Conservation (phyloP, 257 asterid genomes). For the Euphrasia confusa region DNA sequence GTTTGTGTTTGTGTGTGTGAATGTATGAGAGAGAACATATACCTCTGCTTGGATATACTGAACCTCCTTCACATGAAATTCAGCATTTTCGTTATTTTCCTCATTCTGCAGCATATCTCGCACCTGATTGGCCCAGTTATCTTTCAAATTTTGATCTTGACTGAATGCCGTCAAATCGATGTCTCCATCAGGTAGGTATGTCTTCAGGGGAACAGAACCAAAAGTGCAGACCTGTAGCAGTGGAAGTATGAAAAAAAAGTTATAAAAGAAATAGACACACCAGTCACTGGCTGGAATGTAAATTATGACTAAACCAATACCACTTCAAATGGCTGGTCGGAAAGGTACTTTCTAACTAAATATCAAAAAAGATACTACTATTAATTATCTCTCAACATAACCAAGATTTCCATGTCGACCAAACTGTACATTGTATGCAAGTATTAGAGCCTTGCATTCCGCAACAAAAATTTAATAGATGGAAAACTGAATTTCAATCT, state of each 20-base stretch:
- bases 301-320: neutral
- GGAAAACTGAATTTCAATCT: neutral
- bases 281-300: no score
- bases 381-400: slow-evolving; percentile 11
- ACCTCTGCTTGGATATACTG: slow-evolving; percentile 99
- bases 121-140: slow-evolving; percentile 87
- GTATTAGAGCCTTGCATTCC: slow-evolving; percentile 9
- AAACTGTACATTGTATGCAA: slow-evolving; percentile 9
- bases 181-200: slow-evolving; percentile 78
- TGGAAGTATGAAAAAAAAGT: slow-evolving; percentile 7
- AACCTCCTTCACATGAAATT: slow-evolving; percentile 94
- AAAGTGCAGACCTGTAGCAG: slow-evolving; percentile 54
- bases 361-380: neutral
- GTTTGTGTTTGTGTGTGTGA: neutral
- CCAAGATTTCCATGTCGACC: slow-evolving; percentile 6
- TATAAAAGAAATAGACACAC: neutral
- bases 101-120: slow-evolving; percentile 83
- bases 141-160: slow-evolving; percentile 62
- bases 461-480: slow-evolving; percentile 19
- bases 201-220: slow-evolving; percentile 76
- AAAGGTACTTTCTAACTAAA: neutral
- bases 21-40: slow-evolving; percentile 32
- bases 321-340: neutral
- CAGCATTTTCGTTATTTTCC: slow-evolving; percentile 88
- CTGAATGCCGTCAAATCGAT: slow-evolving; percentile 68